A percentile compares a stretch with the other conserved stretches of the same genome.
Evolutionary conservation across 139 green algal species (phyloP).

Genomic region (Coccomyxa sp.): DNA sequence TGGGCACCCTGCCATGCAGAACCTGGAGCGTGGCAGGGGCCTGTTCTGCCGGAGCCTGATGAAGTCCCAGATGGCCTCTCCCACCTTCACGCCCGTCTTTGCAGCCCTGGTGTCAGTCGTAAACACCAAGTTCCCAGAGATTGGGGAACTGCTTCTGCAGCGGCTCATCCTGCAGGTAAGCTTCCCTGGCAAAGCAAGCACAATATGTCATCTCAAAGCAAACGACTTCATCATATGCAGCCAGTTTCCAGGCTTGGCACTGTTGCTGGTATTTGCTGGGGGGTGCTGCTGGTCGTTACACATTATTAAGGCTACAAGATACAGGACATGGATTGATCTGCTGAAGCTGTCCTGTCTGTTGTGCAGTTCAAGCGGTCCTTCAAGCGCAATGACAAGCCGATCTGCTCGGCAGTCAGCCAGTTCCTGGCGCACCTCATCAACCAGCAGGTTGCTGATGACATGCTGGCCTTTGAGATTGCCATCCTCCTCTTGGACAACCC

Average conservation of each 20-base stretch:
- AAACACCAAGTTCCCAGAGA: conserved; percentile 96
- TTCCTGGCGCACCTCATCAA: conserved; percentile 96
- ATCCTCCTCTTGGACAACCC: conserved; percentile 90
- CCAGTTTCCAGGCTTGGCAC: too few species aligned
- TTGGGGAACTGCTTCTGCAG: conserved; percentile 69
- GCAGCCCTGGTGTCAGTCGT: conserved; percentile 87
- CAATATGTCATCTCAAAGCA: too few species aligned
- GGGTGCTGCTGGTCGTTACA: too few species aligned
- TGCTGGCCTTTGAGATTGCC: conserved; percentile 89
- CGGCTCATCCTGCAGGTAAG: conserved; percentile 55
- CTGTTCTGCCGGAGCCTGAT: conserved; percentile 89
- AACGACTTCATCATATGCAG: too few species aligned
- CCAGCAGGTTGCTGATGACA: conserved; percentile 82
- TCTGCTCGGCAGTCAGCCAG: conserved; percentile 72
- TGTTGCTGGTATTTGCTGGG: too few species aligned
- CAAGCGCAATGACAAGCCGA: conserved; percentile 94
- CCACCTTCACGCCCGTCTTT: conserved; percentile 86
- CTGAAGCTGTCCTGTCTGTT: too few species aligned
- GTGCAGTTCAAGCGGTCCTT: conserved; percentile 89
- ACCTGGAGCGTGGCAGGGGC: conserved; percentile 85
- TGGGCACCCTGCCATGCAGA: too few species aligned
- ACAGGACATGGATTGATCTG: too few species aligned
- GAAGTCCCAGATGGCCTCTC: conserved; percentile 90
- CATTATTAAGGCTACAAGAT: too few species aligned
- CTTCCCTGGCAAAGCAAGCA: too few species aligned